These are phyloP conservation scores for Tephrocybe sp. DNA, from an alignment of 768 basidiomycete genomes.

Conservation along the genomic window DNA sequence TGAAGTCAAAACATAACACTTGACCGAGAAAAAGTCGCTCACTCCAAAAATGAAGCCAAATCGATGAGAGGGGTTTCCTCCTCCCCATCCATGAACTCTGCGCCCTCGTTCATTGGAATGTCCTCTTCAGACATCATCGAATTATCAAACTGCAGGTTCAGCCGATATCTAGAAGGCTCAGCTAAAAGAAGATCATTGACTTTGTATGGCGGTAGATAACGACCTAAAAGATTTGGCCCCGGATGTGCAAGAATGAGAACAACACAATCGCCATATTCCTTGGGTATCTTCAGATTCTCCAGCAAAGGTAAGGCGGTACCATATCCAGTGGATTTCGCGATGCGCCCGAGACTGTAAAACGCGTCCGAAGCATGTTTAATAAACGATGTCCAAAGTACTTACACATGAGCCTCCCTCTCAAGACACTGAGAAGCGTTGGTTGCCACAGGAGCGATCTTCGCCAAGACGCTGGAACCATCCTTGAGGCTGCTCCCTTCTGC, in stretches of 20 bases:
- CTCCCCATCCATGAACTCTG: conserved; percentile 38
- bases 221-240: conserved; percentile 63
- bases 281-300: conserved; percentile 67
- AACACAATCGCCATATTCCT: conserved; percentile 61
- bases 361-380: conserved; percentile 1
- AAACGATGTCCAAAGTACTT: conserved; percentile 22
- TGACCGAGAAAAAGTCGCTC: conserved; percentile 15
- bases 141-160: conserved; percentile 43
- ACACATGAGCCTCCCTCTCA: conserved; percentile 75
- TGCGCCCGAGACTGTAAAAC: conserved; percentile 42
- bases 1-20: conserved; percentile 2
- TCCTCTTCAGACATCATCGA: conserved; percentile 33
- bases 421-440: conserved; percentile 72
- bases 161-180: conserved; percentile 42
- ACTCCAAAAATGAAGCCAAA: conserved; percentile 75
- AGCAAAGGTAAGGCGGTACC: conserved; percentile 55
- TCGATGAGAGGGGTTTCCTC: conserved; percentile 68
- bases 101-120: conserved; percentile 28
- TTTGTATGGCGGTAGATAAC: conserved; percentile 66
- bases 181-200: conserved; percentile 66
- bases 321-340: conserved; percentile 45
- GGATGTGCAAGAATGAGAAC: conserved; percentile 73
- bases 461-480: conserved; percentile 64
- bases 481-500: conserved; percentile 70
- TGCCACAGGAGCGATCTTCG: conserved; percentile 72